Conservation (phyloP, 177 flowering plant genomes). For the Tripterygium wilfordii region DNA sequence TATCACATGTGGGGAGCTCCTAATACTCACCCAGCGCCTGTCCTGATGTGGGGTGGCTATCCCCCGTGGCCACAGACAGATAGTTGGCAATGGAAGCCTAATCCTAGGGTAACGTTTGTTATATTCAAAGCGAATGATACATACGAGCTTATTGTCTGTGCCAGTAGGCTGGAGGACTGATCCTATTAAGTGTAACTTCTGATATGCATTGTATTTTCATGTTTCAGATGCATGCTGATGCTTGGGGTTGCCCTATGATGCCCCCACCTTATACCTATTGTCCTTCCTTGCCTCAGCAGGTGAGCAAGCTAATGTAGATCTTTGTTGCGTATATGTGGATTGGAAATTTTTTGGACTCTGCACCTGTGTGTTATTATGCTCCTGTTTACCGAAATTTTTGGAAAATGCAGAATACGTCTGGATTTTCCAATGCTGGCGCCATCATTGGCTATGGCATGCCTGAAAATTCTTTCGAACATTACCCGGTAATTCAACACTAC, state of each 20-base stretch:
- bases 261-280: conserved; percentile 26
- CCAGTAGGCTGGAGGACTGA: too few species aligned
- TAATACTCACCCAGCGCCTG: conserved; percentile 22
- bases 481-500: conserved; percentile 32
- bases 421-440: conserved; percentile 9
- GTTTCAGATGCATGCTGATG: conserved; percentile 68
- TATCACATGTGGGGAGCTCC: conserved; percentile 73
- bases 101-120: conserved; percentile 39
- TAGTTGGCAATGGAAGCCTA: conserved; percentile 35
- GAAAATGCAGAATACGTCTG: conserved; percentile 27
- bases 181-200: too few species aligned
- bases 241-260: conserved; percentile 78
- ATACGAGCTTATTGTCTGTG: too few species aligned
- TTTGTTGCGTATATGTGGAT: too few species aligned
- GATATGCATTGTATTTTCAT: background rate
- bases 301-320: conserved; percentile 24
- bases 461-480: conserved; percentile 21
- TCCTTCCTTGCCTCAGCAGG: conserved; percentile 41
- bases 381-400: too few species aligned
- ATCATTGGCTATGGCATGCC: conserved; percentile 12
- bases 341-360: too few species aligned
- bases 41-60: conserved; percentile 52
- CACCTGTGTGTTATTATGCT: background rate
- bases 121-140: too few species aligned
- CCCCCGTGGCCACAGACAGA: conserved; percentile 37